phyloP scores from a whole-genome alignment of 2,329 filamentous ascomycete genomes.

The Fusarium sp. region DNA sequence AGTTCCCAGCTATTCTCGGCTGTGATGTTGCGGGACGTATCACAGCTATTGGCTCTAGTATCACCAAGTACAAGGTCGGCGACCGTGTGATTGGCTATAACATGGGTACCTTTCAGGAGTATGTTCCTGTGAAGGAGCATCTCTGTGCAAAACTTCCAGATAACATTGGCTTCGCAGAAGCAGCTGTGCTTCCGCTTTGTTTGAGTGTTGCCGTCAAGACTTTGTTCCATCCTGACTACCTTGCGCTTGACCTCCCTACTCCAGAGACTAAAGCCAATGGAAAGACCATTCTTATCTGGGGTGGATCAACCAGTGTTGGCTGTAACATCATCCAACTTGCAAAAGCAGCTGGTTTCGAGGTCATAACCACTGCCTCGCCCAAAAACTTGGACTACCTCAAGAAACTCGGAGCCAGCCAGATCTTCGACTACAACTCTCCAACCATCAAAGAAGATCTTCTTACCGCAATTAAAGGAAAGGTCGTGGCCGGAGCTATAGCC shows the following conservation, averaged over 20 bases:
- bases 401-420: conserved; percentile 4
- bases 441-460: not conserved
- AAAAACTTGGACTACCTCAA: conserved; percentile 16
- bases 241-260: not conserved
- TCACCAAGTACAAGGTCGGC: not conserved
- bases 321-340: conserved; percentile 10
- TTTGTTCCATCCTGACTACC: conserved; percentile 9
- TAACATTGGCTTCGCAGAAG: not conserved
- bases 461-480: not conserved
- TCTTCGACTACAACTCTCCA: not conserved
- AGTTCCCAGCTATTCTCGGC: conserved; percentile 10
- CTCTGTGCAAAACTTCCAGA: not conserved
- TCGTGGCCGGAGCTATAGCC: conserved; percentile 1
- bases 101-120: conserved; percentile 5
- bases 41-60: not conserved
- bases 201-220: conserved; percentile 9
- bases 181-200: conserved; percentile 3
- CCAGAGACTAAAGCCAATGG: not conserved
- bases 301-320: conserved; percentile 15
- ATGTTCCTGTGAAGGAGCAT: not conserved
- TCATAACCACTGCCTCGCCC: conserved; percentile 3
- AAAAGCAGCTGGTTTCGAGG: conserved; percentile 10
- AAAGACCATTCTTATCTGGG: conserved; percentile 2
- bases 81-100: not conserved
- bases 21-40: conserved; percentile 7